Base-by-base conservation (phyloP, 345 rosid genomes). In the Euphorbia pulcherrima region DNA sequence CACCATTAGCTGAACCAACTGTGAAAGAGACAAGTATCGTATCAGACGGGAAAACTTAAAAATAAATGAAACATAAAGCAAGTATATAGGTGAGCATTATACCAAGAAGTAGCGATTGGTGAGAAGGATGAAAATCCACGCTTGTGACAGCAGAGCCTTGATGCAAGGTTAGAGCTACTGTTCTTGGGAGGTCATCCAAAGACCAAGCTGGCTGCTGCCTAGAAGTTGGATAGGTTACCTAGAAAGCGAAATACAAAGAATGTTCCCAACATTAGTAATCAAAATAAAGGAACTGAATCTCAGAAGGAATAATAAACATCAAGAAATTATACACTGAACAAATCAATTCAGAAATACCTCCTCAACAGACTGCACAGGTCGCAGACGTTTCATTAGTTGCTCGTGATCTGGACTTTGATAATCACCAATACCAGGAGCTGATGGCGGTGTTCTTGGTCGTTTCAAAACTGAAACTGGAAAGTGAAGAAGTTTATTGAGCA, bases 111-210 rank as follows among this genome's bases (percentile, higher is more conserved):
- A 82, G 47, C 0, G 84, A 79, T 21, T 85, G 83, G 61, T 80
- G 84, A 57, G 83, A 65, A 71, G 98, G 97, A 78, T 86, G 93
- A 75, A 92, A 90, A 72, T 88, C 97, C 96, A 92, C 80, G 97
- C 98, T 92, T 64, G 73, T 83, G 70, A 88, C 93, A 61, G 77
- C 26, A 57, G 97, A 88, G 41, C 93, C 96, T 77, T 83, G 96
- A 73, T 85, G 92, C 80, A 87, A 60, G 12, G 83, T 69, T 54
- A 86, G 60, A 77, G 90, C 98, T 27, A 82, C 86, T 18, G 84
- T 86, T 76, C 85, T 82, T 46, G 98, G 98, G 71, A 92, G 86
- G 78, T 90, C 93, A 68, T 92, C 96, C 65, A 71, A 78, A 28
- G 95, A 88, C 87, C 86, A 80, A 79, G 85, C 54, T 65, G 86